phyloP scores from a whole-genome alignment of 1,284 basidiomycete genomes.

The Gomphus bonarii region DNA sequence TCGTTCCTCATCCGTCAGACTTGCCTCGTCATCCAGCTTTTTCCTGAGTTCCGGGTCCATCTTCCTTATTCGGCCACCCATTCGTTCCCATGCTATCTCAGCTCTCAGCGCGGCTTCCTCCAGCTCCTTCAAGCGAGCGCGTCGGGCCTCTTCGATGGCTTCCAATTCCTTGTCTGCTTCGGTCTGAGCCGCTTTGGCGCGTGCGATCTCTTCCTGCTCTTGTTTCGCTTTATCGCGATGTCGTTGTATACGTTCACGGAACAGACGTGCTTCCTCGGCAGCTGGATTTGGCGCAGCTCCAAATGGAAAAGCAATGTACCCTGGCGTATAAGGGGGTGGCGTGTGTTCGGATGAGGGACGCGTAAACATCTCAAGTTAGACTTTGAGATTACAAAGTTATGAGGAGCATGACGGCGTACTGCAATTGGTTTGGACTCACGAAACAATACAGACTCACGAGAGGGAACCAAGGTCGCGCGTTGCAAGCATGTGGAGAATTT shows the following conservation, averaged over 20 bases:
- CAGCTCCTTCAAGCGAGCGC: slow-evolving; percentile 1
- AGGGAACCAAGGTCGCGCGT: neutral
- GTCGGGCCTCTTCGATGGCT: neutral
- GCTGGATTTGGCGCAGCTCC: neutral
- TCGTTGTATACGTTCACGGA: neutral
- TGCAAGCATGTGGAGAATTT: neutral
- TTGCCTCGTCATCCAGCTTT: neutral
- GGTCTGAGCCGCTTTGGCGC: neutral
- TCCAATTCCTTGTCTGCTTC: slow-evolving; percentile 1
- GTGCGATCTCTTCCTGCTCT: slow-evolving; percentile 1
- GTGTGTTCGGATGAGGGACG: neutral
- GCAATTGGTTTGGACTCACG: neutral
- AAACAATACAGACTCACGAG: neutral
- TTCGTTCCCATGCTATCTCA: slow-evolving; percentile 4
- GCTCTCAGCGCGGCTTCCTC: slow-evolving; percentile 4
- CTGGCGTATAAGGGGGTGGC: neutral
- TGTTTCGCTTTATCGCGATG: neutral
- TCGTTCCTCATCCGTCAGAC: slow-evolving; percentile 6
- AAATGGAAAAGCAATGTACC: neutral
- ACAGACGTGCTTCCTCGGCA: neutral
- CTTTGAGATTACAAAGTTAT: neutral
- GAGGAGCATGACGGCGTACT: neutral
- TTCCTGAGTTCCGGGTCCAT: neutral
- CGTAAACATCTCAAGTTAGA: neutral
- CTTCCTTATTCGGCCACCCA: neutral